Percentiles rank a stretch among this genome's conserved stretches.
These are phyloP conservation scores for Globisporangium lucens DNA, from an alignment of 352 stramenopile species.

Conservation along the genomic window DNA sequence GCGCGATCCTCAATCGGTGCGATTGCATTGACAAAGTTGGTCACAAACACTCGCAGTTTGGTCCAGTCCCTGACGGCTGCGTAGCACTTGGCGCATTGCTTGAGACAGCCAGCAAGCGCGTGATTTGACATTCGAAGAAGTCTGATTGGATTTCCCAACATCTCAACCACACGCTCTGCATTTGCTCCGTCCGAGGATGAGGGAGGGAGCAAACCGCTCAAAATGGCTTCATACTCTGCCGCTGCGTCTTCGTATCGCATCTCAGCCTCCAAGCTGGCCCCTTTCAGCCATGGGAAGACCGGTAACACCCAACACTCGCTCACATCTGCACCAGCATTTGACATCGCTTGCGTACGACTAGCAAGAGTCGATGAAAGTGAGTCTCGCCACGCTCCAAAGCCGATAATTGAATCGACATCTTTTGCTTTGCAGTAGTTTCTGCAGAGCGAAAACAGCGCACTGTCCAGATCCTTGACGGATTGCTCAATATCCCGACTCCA, in stretches of 20 bases:
- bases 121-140: slow-evolving; percentile 34
- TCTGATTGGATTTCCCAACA: slow-evolving; percentile 26
- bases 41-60: slow-evolving; percentile 31
- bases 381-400: slow-evolving; percentile 41
- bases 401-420: slow-evolving; percentile 49
- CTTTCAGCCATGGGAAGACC: slow-evolving; percentile 40
- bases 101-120: slow-evolving; percentile 40
- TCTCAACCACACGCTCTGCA: slow-evolving; percentile 20
- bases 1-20: slow-evolving; percentile 22
- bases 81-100: slow-evolving; percentile 52
- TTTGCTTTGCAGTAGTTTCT: slow-evolving; percentile 42
- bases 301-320: slow-evolving; percentile 17
- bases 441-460: slow-evolving; percentile 42
- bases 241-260: slow-evolving; percentile 69
- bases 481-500: slow-evolving; percentile 26
- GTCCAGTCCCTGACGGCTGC: slow-evolving; percentile 38
- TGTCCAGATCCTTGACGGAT: slow-evolving; percentile 41
- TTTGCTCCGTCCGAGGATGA: neutral
- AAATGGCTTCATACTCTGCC: slow-evolving; percentile 37
- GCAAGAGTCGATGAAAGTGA: slow-evolving; percentile 27
- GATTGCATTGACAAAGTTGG: slow-evolving; percentile 25
- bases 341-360: slow-evolving; percentile 20
- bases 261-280: slow-evolving; percentile 41
- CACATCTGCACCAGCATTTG: slow-evolving; percentile 13
- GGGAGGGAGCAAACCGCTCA: slow-evolving; percentile 12